phyloP scores from a whole-genome alignment of 2,329 filamentous ascomycete species.

The Onygenales sp. region DNA sequence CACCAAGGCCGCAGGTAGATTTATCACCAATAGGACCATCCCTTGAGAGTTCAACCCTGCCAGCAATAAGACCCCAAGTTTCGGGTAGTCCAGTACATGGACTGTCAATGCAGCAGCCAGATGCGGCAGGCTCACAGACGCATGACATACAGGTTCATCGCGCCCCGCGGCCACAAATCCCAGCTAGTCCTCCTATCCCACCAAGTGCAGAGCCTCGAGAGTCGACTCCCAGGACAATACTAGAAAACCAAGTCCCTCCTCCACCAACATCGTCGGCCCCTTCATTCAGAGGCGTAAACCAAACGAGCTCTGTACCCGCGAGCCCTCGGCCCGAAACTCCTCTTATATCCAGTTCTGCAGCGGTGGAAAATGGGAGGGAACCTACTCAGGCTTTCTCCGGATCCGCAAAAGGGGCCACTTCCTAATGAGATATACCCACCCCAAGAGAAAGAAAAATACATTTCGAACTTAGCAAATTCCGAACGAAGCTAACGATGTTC shows the following conservation, averaged over 20 bases:
- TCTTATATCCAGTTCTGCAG: conserved; percentile 2
- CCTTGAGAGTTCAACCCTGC: background rate
- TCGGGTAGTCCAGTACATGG: background rate
- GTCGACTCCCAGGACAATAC: conserved; percentile 7
- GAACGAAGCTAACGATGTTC: background rate
- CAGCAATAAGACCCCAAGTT: conserved; percentile 1
- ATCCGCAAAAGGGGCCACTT: background rate
- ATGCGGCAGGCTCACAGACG: conserved; percentile 5
- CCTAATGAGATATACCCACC: background rate
- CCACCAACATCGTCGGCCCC: conserved; percentile 3
- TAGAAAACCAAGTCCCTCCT: conserved; percentile 6
- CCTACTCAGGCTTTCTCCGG: conserved; percentile 1
- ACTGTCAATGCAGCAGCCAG: background rate
- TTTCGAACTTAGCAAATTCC: background rate
- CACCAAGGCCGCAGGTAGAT: conserved; percentile 1
- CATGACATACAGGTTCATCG: conserved; percentile 11
- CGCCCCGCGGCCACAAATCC: conserved; percentile 3
- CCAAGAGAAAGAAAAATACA: conserved; percentile 1
- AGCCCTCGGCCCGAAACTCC: conserved; percentile 5
- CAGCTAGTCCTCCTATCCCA: background rate
- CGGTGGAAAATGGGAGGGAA: conserved; percentile 3
- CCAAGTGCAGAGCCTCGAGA: conserved; percentile 6
- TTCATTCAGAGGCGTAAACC: conserved; percentile 7
- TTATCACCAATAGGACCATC: background rate
- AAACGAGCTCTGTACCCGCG: conserved; percentile 1